Evolutionary conservation across 345 rosid species (phyloP), one percentile per base, ranked within the genome.

Genomic region (Corchorus olitorius): DNA sequence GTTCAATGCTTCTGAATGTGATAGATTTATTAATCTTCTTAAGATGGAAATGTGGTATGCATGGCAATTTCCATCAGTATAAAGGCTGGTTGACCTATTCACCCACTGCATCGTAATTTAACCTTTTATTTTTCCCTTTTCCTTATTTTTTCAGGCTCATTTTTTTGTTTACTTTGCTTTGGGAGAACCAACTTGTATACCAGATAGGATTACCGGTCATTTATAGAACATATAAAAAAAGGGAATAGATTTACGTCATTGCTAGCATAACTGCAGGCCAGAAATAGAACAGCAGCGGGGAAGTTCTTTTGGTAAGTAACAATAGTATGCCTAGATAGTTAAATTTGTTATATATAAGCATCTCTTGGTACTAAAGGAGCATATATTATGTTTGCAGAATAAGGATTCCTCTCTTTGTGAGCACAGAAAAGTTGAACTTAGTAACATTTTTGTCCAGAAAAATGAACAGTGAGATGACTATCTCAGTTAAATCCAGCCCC

Each of bases 401-500:
- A 61, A 33, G 41, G 1, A 27, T 61, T 41, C 33, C n/a, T 0
- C 10, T 61, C 17, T 33, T 2, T 13, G 41, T 53, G 7, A 16
- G 20, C 9, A 1, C 9, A 7, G 48, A 19, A 12, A 35, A 14
- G 11, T 68, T 68, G 56, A 68, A 48, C 20, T 46, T 68, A 1
- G 27, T 12, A 68, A n/a, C n/a, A n/a, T n/a, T n/a, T n/a, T 65
- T 65, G 27, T 61, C 58, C 8, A 8, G 37, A 50, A 6, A 56
- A 79, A 87, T 85, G 88, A 78, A 68, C 1, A 5, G 60, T 20
- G 71, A 77, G 49, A 59, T 62, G 85, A 75, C 62, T 75, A 37
- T 62, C 81, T 49, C 67, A 54, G 22, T 53, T 48, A 75, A 80
- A 70, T 74, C 62, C 50, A 19, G 64, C 2, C 33, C 67, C 53